A percentile compares a stretch with the other conserved stretches of the same genome.
These are phyloP conservation scores for Coffea humblotiana DNA, from an alignment of 305 asterid species.

Conservation along the genomic window DNA sequence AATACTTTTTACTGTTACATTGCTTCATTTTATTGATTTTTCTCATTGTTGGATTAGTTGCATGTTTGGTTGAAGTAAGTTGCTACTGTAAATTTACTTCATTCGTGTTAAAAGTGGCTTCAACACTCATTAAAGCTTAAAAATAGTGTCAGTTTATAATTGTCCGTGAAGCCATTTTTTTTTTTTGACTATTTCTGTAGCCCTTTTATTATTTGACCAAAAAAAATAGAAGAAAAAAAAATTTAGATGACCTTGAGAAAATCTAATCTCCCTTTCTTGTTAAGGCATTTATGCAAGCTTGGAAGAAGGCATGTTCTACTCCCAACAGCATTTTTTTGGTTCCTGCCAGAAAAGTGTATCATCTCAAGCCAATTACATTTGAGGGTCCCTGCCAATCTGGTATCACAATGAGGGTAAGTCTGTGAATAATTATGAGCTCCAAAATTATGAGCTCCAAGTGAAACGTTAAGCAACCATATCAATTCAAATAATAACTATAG, in stretches of 20 bases:
- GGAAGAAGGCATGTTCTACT: constrained; percentile 67
- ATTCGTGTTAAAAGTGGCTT: neutral
- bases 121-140: neutral
- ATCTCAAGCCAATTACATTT: constrained; percentile 52
- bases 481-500: neutral
- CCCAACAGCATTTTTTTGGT: constrained; percentile 37
- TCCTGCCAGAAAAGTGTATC: constrained; percentile 52
- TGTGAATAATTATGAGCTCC: neutral
- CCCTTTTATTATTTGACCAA: neutral
- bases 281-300: constrained; percentile 75
- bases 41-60: neutral
- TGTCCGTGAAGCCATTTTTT: neutral
- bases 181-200: neutral
- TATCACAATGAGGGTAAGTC: constrained; percentile 54
- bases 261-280: neutral
- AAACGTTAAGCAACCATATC: neutral
- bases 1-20: neutral
- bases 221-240: neutral
- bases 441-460: neutral
- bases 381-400: constrained; percentile 52
- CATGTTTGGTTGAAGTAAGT: constrained; percentile 1
- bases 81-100: neutral
- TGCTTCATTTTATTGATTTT: neutral
- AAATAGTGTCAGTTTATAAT: neutral
- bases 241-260: neutral